Conservation (phyloP, 2,329 filamentous ascomycete species). For the Aspergillus sp. region DNA sequence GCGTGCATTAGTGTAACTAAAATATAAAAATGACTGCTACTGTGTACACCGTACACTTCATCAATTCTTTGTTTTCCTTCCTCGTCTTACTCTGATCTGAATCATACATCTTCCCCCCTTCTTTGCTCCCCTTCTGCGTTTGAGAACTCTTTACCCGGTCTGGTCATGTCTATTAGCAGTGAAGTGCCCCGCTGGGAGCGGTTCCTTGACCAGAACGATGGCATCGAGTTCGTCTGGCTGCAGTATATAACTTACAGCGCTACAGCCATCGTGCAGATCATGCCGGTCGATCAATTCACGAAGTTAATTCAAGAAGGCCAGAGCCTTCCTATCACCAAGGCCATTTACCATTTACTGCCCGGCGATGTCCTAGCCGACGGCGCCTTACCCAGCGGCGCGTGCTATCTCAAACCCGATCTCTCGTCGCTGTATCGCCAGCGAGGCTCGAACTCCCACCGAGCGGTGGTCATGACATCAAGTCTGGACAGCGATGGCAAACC, state of each 20-base stretch:
- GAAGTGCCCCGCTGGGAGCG: neutral
- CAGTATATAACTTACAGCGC: neutral
- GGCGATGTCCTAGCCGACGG: neutral
- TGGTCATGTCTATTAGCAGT: neutral
- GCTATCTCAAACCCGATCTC: neutral
- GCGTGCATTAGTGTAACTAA: no score
- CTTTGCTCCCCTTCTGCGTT: neutral
- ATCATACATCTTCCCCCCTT: no score
- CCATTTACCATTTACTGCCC: neutral
- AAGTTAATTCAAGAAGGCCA: neutral
- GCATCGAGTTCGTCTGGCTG: neutral
- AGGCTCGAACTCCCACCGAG: neutral
- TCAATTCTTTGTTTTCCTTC: no score
- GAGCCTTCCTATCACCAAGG: neutral
- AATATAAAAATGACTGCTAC: no score
- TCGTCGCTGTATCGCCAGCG: conserved; percentile 1
- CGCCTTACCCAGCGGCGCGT: neutral
- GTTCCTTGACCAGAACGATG: neutral
- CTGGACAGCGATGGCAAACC: neutral
- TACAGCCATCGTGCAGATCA: neutral
- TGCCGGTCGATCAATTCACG: neutral
- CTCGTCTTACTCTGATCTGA: no score
- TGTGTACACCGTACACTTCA: no score
- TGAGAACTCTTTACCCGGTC: no score
- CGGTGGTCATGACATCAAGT: neutral